Conservation (phyloP, 2,329 filamentous ascomycete genomes). For the Fusarium drepaniforme region DNA sequence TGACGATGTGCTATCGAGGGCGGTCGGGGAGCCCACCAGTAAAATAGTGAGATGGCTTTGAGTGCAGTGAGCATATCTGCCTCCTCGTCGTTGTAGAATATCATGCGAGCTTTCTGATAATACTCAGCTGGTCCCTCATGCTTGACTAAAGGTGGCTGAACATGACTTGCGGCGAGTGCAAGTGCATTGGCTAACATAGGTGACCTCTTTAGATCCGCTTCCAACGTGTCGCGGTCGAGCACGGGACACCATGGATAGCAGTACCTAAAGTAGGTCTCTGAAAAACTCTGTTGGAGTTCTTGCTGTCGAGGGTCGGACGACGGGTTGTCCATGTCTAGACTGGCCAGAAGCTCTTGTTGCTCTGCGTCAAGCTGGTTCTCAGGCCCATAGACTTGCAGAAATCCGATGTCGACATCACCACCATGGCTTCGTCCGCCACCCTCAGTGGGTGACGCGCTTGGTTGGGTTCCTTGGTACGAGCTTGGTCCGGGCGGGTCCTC, state of each 20-base stretch:
- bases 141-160: conserved; percentile 55
- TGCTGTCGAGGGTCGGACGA: conserved; percentile 31
- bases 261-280: conserved; percentile 57
- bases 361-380: conserved; percentile 49
- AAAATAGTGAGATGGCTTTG: conserved; percentile 54
- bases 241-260: conserved; percentile 58
- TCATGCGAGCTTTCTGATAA: conserved; percentile 53
- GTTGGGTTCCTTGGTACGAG: conserved; percentile 13
- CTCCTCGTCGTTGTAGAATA: conserved; percentile 57
- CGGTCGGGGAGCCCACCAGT: conserved; percentile 58
- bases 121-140: conserved; percentile 54
- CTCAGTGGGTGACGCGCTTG: conserved; percentile 36
- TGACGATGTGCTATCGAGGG: conserved; percentile 54
- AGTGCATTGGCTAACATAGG: conserved; percentile 53
- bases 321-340: conserved; percentile 37
- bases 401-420: conserved; percentile 51
- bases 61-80: conserved; percentile 51
- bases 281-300: conserved; percentile 53
- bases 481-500: not conserved
- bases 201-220: conserved; percentile 48
- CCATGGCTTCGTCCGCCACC: conserved; percentile 42
- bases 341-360: conserved; percentile 46
- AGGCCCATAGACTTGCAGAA: conserved; percentile 49
- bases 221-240: conserved; percentile 48
- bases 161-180: conserved; percentile 54